Percentiles rank a stretch among this genome's conserved stretches.
phyloP scores from a whole-genome alignment of 495 filamentous ascomycete genomes.

The Aspergillus baeticus region DNA sequence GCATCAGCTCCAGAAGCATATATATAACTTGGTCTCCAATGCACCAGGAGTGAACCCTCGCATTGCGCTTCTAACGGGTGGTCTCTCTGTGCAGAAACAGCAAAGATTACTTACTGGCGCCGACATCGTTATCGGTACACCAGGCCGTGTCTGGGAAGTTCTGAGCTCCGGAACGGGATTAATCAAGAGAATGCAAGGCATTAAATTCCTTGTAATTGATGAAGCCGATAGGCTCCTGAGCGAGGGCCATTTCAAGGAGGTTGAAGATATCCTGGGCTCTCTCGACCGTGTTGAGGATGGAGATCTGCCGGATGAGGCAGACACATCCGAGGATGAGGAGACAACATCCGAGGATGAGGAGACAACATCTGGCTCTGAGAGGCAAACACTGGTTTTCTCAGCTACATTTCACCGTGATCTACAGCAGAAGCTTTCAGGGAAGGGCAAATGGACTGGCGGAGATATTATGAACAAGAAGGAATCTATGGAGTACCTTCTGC shows the following conservation, averaged over 20 bases:
- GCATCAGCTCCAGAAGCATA: constrained; percentile 81
- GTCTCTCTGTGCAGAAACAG: constrained; percentile 90
- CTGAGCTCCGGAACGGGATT: constrained; percentile 65
- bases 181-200: constrained; percentile 60
- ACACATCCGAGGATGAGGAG: constrained; percentile 23
- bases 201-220: constrained; percentile 85
- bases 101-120: constrained; percentile 71
- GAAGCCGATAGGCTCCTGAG: constrained; percentile 92
- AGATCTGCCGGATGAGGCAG: constrained; percentile 37
- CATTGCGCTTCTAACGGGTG: constrained; percentile 84
- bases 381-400: constrained; percentile 94
- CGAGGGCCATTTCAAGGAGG: constrained; percentile 92
- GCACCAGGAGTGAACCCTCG: constrained; percentile 58
- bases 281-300: constrained; percentile 58
- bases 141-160: constrained; percentile 92
- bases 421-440: constrained; percentile 85
- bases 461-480: constrained; percentile 68
- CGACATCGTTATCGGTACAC: constrained; percentile 89
- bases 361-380: constrained; percentile 22
- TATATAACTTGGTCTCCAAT: constrained; percentile 64
- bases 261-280: constrained; percentile 76
- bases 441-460: constrained; percentile 50
- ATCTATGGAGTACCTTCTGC: constrained; percentile 88
- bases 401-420: constrained; percentile 90
- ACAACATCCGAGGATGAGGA: constrained; percentile 22